Evolutionary conservation across 345 rosid species (phyloP).

Genomic region (Linum usitatissimum): DNA sequence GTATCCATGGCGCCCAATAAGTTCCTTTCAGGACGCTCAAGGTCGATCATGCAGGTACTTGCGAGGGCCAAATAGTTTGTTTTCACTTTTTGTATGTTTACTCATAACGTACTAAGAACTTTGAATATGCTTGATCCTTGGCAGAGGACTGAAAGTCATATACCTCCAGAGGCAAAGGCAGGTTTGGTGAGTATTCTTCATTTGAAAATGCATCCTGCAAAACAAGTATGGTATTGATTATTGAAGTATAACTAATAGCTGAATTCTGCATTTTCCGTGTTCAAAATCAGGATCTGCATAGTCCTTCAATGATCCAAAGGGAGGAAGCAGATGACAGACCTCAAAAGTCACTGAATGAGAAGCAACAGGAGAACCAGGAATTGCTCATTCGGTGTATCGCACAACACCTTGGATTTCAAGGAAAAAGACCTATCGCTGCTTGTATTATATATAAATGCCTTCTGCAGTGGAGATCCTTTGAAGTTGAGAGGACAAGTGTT

Average conservation of each 20-base stretch:
- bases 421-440: constrained; percentile 76
- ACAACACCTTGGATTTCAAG: constrained; percentile 74
- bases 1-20: constrained; percentile 90
- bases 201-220: not conserved
- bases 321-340: constrained; percentile 81
- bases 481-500: constrained; percentile 84
- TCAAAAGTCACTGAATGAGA: constrained; percentile 80
- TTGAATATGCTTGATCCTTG: constrained; percentile 14
- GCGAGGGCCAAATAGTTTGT: not conserved
- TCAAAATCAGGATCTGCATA: constrained; percentile 59
- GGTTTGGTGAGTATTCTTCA: constrained; percentile 32
- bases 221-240: not conserved
- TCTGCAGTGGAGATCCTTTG: constrained; percentile 93
- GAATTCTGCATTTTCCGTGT: constrained; percentile 1
- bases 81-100: not conserved
- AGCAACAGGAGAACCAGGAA: constrained; percentile 94
- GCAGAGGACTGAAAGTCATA: constrained; percentile 74
- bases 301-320: constrained; percentile 58
- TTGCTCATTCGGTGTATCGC: constrained; percentile 86
- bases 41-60: constrained; percentile 77
- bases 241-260: not conserved
- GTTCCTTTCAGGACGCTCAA: constrained; percentile 84
- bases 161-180: constrained; percentile 40
- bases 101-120: constrained; percentile 6
- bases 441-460: constrained; percentile 91